These are phyloP conservation scores for Groenewaldozyma auringiensis DNA, from an alignment of 1,139 yeast species.

Conservation along the genomic window DNA sequence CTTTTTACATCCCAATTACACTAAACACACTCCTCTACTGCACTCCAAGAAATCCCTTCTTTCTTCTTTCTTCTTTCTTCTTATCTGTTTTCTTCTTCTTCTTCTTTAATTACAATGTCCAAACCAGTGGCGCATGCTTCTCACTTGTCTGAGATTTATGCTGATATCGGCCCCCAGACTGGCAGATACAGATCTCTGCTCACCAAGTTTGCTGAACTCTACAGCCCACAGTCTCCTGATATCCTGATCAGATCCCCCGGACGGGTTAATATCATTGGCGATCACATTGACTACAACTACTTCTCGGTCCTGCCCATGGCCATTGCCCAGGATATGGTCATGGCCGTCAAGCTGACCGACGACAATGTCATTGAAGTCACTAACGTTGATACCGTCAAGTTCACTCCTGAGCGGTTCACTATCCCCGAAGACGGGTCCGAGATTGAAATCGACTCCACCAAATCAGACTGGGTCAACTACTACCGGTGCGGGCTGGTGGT, in stretches of 20 bases:
- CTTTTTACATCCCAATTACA: too few species aligned
- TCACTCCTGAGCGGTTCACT: slow-evolving; percentile 36
- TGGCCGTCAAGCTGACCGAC: slow-evolving; percentile 39
- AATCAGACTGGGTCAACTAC: slow-evolving; percentile 57
- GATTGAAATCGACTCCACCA: slow-evolving; percentile 42
- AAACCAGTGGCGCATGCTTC: slow-evolving; percentile 8
- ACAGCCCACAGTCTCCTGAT: slow-evolving; percentile 29
- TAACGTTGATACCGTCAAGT: slow-evolving; percentile 37
- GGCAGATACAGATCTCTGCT: slow-evolving; percentile 21
- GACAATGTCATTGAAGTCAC: slow-evolving; percentile 34
- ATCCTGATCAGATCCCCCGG: slow-evolving; percentile 63
- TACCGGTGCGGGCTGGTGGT: slow-evolving; percentile 61
- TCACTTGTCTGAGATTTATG: slow-evolving; percentile 19
- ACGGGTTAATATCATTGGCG: slow-evolving; percentile 67
- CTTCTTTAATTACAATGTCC: background rate
- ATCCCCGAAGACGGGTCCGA: slow-evolving; percentile 39
- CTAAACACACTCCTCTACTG: too few species aligned
- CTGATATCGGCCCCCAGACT: slow-evolving; percentile 16
- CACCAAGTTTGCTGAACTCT: slow-evolving; percentile 17
- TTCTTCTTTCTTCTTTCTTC: background rate
- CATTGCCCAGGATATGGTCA: slow-evolving; percentile 54
- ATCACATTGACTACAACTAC: slow-evolving; percentile 63
- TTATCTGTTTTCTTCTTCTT: background rate
- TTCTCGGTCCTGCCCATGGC: slow-evolving; percentile 75
- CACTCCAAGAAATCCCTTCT: background rate